Conservation (phyloP, 352 stramenopile species). For the Blastocystis hominis region DNA sequence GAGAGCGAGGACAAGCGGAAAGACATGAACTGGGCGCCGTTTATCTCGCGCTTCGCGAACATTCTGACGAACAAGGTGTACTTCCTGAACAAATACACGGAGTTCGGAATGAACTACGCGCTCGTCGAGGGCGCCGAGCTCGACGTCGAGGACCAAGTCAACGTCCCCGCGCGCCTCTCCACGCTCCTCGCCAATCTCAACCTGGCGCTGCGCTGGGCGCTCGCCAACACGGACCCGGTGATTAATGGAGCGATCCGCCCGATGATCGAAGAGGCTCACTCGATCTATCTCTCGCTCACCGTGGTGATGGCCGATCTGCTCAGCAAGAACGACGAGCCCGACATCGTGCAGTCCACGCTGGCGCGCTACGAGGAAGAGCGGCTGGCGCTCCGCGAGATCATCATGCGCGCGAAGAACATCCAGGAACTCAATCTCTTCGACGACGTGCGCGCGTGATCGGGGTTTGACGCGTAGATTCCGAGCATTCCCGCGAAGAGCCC, state of each 20-base stretch:
- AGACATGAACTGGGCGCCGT: constrained; percentile 51
- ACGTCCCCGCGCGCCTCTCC: constrained; percentile 39
- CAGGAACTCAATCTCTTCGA: constrained; percentile 44
- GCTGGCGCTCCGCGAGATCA: constrained; percentile 45
- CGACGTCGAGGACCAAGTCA: constrained; percentile 54
- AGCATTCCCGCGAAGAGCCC: not conserved
- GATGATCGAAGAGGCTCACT: constrained; percentile 55
- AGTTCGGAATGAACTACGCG: constrained; percentile 50
- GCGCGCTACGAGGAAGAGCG: constrained; percentile 51
- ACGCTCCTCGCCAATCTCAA: constrained; percentile 50
- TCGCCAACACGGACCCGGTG: constrained; percentile 53
- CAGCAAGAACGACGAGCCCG: constrained; percentile 43
- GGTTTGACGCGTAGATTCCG: not conserved
- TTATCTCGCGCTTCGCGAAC: constrained; percentile 54
- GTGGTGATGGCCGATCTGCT: constrained; percentile 47
- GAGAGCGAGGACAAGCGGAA: constrained; percentile 50
- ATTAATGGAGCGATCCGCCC: constrained; percentile 53
- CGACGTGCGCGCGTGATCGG: not conserved
- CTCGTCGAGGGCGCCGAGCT: constrained; percentile 23
- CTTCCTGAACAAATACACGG: constrained; percentile 52
- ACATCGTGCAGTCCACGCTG: constrained; percentile 26
- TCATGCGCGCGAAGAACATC: constrained; percentile 8
- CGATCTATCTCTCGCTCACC: constrained; percentile 30
- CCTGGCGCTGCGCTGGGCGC: constrained; percentile 45
- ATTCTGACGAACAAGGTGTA: constrained; percentile 55